Evolutionary conservation across 768 basidiomycete genomes (phyloP).

Genomic region (Epithele typhae): DNA sequence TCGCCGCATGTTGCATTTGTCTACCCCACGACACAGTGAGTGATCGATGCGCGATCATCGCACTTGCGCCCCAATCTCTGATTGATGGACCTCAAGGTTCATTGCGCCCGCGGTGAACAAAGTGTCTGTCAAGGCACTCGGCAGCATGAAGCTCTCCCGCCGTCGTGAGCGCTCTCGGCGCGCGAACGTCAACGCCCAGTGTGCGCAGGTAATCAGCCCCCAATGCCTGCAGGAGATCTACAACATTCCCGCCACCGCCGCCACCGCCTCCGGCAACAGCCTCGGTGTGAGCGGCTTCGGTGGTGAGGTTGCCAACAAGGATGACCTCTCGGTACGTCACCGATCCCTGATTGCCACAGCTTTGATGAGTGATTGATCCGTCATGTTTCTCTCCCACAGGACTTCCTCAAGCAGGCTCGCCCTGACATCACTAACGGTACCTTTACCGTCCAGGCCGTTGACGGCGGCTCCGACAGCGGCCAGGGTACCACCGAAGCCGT

Average conservation of each 20-base stretch:
- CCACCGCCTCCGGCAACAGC: constrained; percentile 23
- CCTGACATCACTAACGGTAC: constrained; percentile 21
- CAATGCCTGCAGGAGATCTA: constrained; percentile 30
- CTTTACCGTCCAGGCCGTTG: constrained; percentile 24
- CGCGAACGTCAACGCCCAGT: constrained; percentile 13
- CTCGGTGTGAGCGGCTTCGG: constrained; percentile 32
- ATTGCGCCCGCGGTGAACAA: constrained; percentile 10
- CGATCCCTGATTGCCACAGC: neutral
- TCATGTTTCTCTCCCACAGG: constrained; percentile 30
- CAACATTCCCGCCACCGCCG: constrained; percentile 30
- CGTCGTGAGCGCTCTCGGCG: neutral
- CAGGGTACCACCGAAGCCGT: constrained; percentile 23
- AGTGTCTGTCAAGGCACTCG: constrained; percentile 1
- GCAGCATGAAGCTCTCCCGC: neutral
- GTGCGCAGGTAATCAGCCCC: constrained; percentile 19
- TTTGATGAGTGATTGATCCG: constrained; percentile 14
- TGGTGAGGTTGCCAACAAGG: constrained; percentile 26
- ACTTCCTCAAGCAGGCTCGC: constrained; percentile 22
- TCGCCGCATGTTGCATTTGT: constrained; percentile 27
- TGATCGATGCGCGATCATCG: neutral
- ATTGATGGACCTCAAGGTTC: too few species aligned
- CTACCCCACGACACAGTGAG: constrained; percentile 27
- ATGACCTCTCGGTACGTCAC: constrained; percentile 23
- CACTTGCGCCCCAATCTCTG: too few species aligned
- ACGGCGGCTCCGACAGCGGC: constrained; percentile 35